phyloP scores from a whole-genome alignment of 1,284 basidiomycete genomes.

The Apiotrichum sp. region DNA sequence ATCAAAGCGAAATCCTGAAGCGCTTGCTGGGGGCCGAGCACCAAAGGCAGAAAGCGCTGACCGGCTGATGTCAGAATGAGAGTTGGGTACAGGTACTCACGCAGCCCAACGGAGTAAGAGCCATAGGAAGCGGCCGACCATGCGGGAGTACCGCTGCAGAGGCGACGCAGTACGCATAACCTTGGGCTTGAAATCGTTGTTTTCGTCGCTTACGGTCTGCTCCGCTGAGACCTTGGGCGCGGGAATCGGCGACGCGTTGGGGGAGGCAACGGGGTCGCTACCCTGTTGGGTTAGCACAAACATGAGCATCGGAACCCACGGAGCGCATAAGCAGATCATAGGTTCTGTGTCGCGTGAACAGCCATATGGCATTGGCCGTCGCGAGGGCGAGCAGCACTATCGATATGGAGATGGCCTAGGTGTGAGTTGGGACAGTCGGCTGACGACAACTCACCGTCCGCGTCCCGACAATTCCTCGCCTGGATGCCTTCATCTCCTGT shows the following conservation, averaged over 20 bases:
- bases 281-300: slow-evolving; percentile 15
- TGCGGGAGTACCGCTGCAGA: background rate
- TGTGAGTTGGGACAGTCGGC: too few relatives aligned
- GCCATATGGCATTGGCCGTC: slow-evolving; percentile 33
- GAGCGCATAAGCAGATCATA: slow-evolving; percentile 43
- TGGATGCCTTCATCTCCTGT: slow-evolving; percentile 12
- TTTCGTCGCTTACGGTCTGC: background rate
- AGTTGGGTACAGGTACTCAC: slow-evolving; percentile 17
- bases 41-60: slow-evolving; percentile 30
- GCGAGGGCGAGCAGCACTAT: slow-evolving; percentile 27
- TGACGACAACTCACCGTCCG: slow-evolving; percentile 26
- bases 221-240: slow-evolving; percentile 13
- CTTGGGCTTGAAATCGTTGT: background rate
- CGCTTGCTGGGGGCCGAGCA: slow-evolving; percentile 7
- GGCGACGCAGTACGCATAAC: background rate
- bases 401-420: slow-evolving; percentile 30
- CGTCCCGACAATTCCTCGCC: slow-evolving; percentile 19
- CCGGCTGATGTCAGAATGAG: slow-evolving; percentile 14
- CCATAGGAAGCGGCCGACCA: slow-evolving; percentile 2
- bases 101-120: slow-evolving; percentile 23
- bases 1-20: background rate
- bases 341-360: slow-evolving; percentile 38
- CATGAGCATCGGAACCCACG: slow-evolving; percentile 16
- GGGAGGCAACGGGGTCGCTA: slow-evolving; percentile 27
- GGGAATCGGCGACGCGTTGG: slow-evolving; percentile 34